These are phyloP conservation scores for Casuarina equisetifolia DNA, from an alignment of 306 rosid species.

Conservation along the genomic window DNA sequence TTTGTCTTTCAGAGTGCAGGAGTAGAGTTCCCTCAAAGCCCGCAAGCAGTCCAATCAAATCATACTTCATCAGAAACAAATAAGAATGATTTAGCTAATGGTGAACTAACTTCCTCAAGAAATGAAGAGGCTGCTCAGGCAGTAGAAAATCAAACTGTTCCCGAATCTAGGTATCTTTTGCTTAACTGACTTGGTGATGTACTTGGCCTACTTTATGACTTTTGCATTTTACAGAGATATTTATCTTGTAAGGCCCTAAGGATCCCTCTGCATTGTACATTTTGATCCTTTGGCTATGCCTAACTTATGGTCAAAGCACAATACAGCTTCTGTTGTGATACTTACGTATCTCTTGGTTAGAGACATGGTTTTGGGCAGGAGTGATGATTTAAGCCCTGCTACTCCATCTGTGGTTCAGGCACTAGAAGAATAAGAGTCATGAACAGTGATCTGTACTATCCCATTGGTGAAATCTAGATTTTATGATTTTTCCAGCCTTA, in stretches of 20 bases:
- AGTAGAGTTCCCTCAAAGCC: conserved; percentile 76
- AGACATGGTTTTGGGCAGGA: background rate
- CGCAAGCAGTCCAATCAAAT: conserved; percentile 48
- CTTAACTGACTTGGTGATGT: background rate
- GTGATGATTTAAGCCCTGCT: background rate
- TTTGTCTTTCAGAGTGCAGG: conserved; percentile 77
- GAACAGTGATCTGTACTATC: background rate
- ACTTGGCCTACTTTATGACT: background rate
- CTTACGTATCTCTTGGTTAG: background rate
- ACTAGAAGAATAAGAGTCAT: background rate
- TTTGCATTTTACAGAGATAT: background rate
- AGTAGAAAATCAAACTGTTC: conserved; percentile 55
- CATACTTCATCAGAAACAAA: conserved; percentile 50
- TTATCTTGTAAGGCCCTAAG: background rate
- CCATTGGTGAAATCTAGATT: background rate
- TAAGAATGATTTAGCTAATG: conserved; percentile 40
- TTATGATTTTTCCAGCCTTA: background rate
- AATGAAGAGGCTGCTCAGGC: conserved; percentile 44
- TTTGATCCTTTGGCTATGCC: background rate
- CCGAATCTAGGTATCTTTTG: conserved; percentile 77
- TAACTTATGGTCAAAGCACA: background rate
- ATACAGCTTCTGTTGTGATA: background rate
- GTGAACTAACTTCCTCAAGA: conserved; percentile 51
- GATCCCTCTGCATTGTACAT: background rate
- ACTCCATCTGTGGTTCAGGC: background rate